Base-by-base conservation (phyloP, 176 grass and related monocot species). In the Areca catechu region DNA sequence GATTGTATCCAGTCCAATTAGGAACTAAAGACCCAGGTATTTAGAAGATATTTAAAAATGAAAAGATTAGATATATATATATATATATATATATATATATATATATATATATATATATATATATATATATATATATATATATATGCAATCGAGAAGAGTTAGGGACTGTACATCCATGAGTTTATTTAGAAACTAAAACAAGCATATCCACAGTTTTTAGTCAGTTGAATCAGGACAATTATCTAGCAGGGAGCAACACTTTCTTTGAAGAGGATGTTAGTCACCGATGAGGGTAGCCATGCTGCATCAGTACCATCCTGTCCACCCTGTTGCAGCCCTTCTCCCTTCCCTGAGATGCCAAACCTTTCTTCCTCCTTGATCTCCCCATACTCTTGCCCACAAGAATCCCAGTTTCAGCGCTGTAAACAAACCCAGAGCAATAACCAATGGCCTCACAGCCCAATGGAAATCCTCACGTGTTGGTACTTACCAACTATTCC, bases 381-480 rank as follows among this genome's bases (percentile, higher is more conserved):
- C 56, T 85, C 7, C 53, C 22, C 28, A 85, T 61, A 51, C 61
- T 80, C 34, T 87, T 85, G 4, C 80, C 81, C 4, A 88, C 66
- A 51, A 85, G 9, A 83, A 56, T 3, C 94, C 94, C 60, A 98
- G 34, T 57, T 77, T 92, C 54, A 92, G 53, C 43, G 81, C 73
- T 3, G 87, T 76, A 49, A 98, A 89, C 60, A 92, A 72, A 21
- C 94, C 88, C 30, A 98, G 22, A 10, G 78, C 79, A 7, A 89
- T 77, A 65, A 89, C 77, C 48, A 98, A 76, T 3, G 94, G 94
- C 81, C 88, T 81, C 7, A 98, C 76, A 4, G 63, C 84, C 94
- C 94, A 98, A 54, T 98, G 94, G 56, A 89, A 93, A 56, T 98
- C 88, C 63, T 98, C 88, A 0, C 82, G 73, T 98, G 94, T 55